Evolutionary conservation across 2,329 filamentous ascomycete genomes (phyloP), one percentile per base, ranked within the genome.

Genomic region (Dactylellina sp.): DNA sequence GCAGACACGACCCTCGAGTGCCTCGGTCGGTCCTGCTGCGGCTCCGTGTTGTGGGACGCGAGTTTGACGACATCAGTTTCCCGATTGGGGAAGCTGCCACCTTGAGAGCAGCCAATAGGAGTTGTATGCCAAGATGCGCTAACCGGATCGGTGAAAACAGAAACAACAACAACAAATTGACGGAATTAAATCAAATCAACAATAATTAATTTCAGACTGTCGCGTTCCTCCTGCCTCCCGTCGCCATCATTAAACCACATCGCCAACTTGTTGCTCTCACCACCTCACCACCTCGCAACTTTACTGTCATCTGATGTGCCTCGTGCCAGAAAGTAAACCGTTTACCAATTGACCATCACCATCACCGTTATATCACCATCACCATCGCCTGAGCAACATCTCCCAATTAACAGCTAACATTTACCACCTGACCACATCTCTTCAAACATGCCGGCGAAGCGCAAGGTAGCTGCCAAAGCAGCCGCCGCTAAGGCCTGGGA

Each of bases 111-210:
- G 50, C 66, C 59, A 71, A 71, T 71, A 9, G 25, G 28, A 60
- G 50, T 22, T 18, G 37, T 61, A 55, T 50, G 50, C 52, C 52
- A 50, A 52, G 11, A 11, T 7, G 14, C 16, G 52, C 66, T 71
- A 63, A 57, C 66, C 66, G 7, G 52, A 63, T 71, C 50, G 12
- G 66, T 40, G 40, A 4, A 63, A 63, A 71, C 42, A 63, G 65
- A 71, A 71, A 63, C 66, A 63, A 71, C 66, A 66, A 66, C 62
- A 71, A 71, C 66, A 71, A 59, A 59, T 68, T 44, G 24, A 49
- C 50, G n/a, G 42, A 71, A 71, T 57, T 28, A 63, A 50, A 25
- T n/a, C n/a, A n/a, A n/a, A n/a, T n/a, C n/a, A n/a, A n/a, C n/a
- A 57, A 46, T 47, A 71, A 59, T 52, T 63, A 59, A 62, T 62